These are phyloP conservation scores for Fusarium algeriense DNA, from an alignment of 2,329 filamentous ascomycete species.

Conservation along the genomic window DNA sequence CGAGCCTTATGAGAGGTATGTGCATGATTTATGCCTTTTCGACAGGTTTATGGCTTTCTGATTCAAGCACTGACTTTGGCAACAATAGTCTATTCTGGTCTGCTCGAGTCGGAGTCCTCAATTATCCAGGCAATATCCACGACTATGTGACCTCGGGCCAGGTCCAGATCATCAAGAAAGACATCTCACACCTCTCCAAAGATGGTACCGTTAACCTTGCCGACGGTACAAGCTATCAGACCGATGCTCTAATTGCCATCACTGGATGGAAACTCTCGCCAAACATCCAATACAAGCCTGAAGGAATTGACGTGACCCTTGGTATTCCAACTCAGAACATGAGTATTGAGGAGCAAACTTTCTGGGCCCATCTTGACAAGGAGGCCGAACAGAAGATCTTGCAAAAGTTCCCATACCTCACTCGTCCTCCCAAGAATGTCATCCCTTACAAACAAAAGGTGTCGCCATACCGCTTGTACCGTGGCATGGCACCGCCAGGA, in stretches of 20 bases:
- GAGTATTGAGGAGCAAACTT: neutral
- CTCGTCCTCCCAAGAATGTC: neutral
- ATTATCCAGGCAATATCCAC: neutral
- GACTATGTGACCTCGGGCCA: neutral
- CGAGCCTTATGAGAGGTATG: neutral
- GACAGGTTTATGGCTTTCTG: too few species aligned
- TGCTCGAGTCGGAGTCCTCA: neutral
- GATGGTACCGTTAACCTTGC: neutral
- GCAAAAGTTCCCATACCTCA: neutral
- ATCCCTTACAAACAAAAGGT: neutral
- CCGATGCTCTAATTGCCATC: neutral
- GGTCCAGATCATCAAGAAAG: neutral
- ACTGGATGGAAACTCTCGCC: neutral
- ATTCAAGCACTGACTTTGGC: neutral
- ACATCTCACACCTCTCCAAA: fast-evolving
- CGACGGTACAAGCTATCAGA: neutral
- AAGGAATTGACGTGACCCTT: neutral
- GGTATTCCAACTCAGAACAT: neutral
- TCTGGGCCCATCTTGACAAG: neutral
- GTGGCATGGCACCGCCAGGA: neutral
- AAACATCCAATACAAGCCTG: neutral
- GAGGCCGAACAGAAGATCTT: neutral
- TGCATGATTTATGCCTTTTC: too few species aligned
- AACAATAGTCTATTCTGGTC: neutral
- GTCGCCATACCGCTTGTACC: neutral